These are phyloP conservation scores for Chrysoporthe deuterocubensis DNA, from an alignment of 2,329 filamentous ascomycete genomes.

Conservation along the genomic window DNA sequence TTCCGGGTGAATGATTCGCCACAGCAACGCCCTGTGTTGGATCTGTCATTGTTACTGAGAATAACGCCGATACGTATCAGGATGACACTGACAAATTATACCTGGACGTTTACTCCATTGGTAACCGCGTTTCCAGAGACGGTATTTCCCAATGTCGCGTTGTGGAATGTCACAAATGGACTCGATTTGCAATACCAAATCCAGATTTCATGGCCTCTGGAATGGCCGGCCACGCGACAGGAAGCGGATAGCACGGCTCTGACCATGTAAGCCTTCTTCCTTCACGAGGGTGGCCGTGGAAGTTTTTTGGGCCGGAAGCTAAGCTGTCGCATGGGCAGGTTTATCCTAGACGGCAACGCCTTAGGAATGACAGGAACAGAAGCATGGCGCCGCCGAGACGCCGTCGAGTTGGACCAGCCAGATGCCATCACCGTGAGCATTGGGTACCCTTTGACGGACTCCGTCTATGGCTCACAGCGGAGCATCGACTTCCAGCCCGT, in stretches of 20 bases:
- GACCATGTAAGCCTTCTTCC: constrained; percentile 11
- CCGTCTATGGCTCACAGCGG: constrained; percentile 32
- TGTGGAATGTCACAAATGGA: constrained; percentile 30
- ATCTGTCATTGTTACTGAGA: not conserved
- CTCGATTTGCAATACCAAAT: constrained; percentile 27
- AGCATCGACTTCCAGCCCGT: constrained; percentile 35
- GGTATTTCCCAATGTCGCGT: constrained; percentile 28
- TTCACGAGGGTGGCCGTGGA: no score
- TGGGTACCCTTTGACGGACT: constrained; percentile 35
- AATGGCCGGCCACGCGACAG: constrained; percentile 22
- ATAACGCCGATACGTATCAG: not conserved
- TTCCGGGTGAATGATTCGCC: no score
- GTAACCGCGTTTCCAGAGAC: constrained; percentile 24
- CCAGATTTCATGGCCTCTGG: constrained; percentile 30
- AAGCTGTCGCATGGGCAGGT: constrained; percentile 27
- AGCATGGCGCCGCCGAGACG: constrained; percentile 34
- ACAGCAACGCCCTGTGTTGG: no score
- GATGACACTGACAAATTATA: constrained; percentile 31
- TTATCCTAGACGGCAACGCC: constrained; percentile 36
- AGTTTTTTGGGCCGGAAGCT: not conserved
- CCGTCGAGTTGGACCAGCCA: constrained; percentile 33
- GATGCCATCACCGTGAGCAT: constrained; percentile 35
- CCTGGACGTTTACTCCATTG: constrained; percentile 30
- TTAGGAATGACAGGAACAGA: constrained; percentile 34
- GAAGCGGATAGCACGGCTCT: constrained; percentile 16